A percentile compares a stretch with the other conserved stretches of the same genome.
These are phyloP conservation scores for Fusarium brevicatenulatum DNA, from an alignment of 2,329 filamentous ascomycete species.

Conservation along the genomic window DNA sequence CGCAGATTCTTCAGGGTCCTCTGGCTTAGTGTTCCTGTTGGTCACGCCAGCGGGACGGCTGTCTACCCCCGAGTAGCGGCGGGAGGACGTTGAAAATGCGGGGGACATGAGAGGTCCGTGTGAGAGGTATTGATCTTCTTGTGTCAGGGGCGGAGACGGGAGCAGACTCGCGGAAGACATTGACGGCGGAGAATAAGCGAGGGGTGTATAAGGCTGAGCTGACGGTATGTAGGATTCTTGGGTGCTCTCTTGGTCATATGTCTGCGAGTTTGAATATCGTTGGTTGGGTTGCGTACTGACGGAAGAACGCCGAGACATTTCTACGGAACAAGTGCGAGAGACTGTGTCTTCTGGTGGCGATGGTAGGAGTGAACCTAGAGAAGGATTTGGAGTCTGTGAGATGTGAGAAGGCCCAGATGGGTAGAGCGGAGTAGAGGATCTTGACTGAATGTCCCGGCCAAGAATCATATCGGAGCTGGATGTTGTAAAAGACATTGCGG, in stretches of 20 bases:
- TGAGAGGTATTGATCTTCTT: conserved; percentile 18
- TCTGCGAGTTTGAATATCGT: conserved; percentile 2
- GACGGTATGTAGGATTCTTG: conserved; percentile 35
- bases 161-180: conserved; percentile 33
- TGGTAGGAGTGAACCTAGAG: conserved; percentile 14
- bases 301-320: not conserved
- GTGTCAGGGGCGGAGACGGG: conserved; percentile 39
- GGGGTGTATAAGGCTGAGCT: conserved; percentile 37
- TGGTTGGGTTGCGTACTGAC: not conserved
- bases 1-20: conserved; percentile 44
- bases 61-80: not conserved
- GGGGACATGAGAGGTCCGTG: conserved; percentile 14
- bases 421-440: conserved; percentile 4
- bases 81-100: conserved; percentile 7
- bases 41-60: not conserved
- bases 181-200: conserved; percentile 23
- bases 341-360: conserved; percentile 24
- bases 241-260: conserved; percentile 4
- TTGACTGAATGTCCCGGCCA: conserved; percentile 6
- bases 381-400: conserved; percentile 27
- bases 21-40: not conserved
- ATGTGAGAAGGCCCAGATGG: conserved; percentile 18
- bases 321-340: not conserved
- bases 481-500: conserved; percentile 36
- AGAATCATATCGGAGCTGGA: conserved; percentile 36